Conservation (phyloP, 73 alveolate genomes). For the Paramecium tetraurelia region DNA sequence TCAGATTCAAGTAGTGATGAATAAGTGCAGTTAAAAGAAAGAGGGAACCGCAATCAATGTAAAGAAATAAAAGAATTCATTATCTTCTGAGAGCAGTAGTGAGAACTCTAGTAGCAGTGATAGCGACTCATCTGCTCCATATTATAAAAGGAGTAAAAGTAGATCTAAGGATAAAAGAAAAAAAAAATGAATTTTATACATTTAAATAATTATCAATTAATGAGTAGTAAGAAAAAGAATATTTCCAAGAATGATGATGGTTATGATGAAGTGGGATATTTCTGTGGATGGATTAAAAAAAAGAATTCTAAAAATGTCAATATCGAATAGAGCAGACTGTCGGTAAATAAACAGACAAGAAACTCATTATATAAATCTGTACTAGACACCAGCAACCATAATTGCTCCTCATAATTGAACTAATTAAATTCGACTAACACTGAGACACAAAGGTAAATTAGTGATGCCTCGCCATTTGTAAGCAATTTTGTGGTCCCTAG, state of each 20-base stretch:
- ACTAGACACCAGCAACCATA: not conserved
- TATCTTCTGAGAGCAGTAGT: conserved; percentile 43
- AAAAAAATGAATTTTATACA: not conserved
- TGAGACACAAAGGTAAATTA: not conserved
- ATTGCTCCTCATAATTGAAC: not conserved
- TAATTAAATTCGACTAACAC: not conserved
- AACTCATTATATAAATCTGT: not conserved
- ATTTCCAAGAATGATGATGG: not conserved
- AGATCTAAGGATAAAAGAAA: not conserved
- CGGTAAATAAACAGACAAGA: not conserved
- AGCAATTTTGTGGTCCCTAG: not conserved
- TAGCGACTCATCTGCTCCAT: conserved; percentile 9
- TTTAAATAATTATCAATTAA: not conserved
- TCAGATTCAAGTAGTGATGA: conserved; percentile 32
- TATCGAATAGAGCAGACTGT: not conserved
- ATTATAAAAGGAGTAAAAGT: not conserved
- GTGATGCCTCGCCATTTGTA: not conserved
- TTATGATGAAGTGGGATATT: not conserved
- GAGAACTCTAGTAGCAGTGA: conserved; percentile 18
- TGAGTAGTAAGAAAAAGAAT: not conserved
- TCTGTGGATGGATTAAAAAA: not conserved
- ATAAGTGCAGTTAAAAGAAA: not conserved
- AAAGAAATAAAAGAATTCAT: conserved; percentile 25
- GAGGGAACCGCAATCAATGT: conserved; percentile 13
- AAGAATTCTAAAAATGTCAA: not conserved